A percentile compares a stretch with the other conserved stretches of the same genome.
Evolutionary conservation across 192 early-diverging fungal genomes (phyloP).

Genomic region (Chytriomyces sp.): DNA sequence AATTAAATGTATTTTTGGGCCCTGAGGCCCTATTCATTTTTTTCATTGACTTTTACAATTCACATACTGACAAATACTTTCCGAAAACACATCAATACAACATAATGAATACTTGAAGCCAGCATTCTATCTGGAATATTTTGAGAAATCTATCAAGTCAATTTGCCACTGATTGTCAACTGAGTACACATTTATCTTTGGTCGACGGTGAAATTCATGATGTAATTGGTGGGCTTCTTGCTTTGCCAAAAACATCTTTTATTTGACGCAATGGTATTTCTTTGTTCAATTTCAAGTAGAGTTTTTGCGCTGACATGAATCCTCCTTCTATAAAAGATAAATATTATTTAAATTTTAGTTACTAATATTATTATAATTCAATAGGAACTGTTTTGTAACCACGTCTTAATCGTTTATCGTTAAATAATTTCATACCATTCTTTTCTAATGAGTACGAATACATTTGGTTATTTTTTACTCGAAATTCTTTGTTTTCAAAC

Average conservation of each 20-base stretch:
- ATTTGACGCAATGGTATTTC: slow-evolving; percentile 16
- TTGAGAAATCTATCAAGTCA: slow-evolving; percentile 20
- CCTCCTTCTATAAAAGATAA: not conserved
- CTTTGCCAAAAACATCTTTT: slow-evolving; percentile 5
- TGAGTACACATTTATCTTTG: slow-evolving; percentile 14
- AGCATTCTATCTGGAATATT: slow-evolving; percentile 14
- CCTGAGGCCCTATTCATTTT: too few species aligned
- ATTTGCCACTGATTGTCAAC: slow-evolving; percentile 9
- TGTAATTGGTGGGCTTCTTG: slow-evolving; percentile 4
- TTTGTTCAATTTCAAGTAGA: slow-evolving; percentile 14
- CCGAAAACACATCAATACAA: slow-evolving; percentile 13
- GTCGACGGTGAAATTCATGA: not conserved
- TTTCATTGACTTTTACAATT: too few species aligned
- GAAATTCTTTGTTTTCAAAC: slow-evolving; percentile 8
- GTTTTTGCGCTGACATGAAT: slow-evolving; percentile 15
- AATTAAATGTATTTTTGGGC: too few species aligned
- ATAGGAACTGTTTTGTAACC: slow-evolving; percentile 6
- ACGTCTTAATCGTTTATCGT: slow-evolving; percentile 4
- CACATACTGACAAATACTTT: slow-evolving; percentile 20
- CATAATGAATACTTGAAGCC: slow-evolving; percentile 9
- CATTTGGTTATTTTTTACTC: slow-evolving; percentile 29
- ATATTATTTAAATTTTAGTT: slow-evolving; percentile 5
- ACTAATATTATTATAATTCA: slow-evolving; percentile 2
- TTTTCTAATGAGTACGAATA: not conserved
- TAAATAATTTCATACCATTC: slow-evolving; percentile 19